These are phyloP conservation scores for Candida xiaguanensis DNA, from an alignment of 805 yeast species.

Conservation along the genomic window DNA sequence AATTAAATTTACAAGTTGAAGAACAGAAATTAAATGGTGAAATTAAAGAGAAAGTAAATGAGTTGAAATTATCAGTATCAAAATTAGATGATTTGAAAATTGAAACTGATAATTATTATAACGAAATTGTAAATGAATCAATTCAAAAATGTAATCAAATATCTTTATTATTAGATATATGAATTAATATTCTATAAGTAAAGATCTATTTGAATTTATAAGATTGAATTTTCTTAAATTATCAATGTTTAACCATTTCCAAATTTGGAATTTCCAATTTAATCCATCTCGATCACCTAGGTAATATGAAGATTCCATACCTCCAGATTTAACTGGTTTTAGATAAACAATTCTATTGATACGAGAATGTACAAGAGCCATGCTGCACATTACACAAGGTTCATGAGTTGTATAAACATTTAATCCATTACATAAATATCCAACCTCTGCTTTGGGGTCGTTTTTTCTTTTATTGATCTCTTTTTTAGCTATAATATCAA, in stretches of 20 bases:
- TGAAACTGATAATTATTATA: conserved; percentile 1
- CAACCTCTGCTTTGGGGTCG: conserved; percentile 10
- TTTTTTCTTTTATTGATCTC: conserved; percentile 43
- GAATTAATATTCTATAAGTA: background rate
- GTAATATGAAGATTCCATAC: conserved; percentile 64
- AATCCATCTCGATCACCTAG: conserved; percentile 72
- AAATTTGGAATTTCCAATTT: conserved; percentile 85
- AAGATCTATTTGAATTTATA: background rate
- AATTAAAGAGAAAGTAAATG: background rate
- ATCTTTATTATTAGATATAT: conserved; percentile 2
- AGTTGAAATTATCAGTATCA: background rate
- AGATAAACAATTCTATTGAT: conserved; percentile 65
- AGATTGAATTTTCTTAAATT: conserved; percentile 7
- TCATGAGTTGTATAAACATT: conserved; percentile 89
- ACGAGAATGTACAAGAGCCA: conserved; percentile 94
- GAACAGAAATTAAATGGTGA: conserved; percentile 4
- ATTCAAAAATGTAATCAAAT: conserved; percentile 4
- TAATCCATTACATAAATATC: conserved; percentile 70
- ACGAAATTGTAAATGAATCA: conserved; percentile 4
- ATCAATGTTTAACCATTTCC: conserved; percentile 59
- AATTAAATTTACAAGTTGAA: conserved; percentile 1
- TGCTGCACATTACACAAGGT: conserved; percentile 94
- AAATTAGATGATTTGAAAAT: conserved; percentile 1
- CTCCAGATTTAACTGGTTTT: conserved; percentile 37
- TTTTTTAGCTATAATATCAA: conserved; percentile 55